A percentile compares a stretch with the other conserved stretches of the same genome.
phyloP scores from a whole-genome alignment of 2,329 filamentous ascomycete species.

The Fusarium virguliforme region DNA sequence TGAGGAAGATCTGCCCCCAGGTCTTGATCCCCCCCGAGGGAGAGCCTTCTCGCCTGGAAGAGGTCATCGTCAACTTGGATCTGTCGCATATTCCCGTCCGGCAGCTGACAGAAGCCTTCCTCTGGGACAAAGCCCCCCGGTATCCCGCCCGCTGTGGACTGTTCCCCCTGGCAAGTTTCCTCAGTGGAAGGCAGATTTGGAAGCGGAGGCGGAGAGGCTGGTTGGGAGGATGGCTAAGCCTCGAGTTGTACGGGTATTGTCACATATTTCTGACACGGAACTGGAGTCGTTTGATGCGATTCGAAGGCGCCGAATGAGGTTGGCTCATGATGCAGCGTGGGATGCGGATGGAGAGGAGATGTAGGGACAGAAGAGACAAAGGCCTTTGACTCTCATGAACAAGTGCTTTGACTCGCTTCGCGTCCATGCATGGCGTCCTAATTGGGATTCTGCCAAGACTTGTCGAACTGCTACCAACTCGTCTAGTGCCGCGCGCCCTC shows the following conservation, averaged over 20 bases:
- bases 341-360: slow-evolving; percentile 9
- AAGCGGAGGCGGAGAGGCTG: not conserved
- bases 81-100: not conserved
- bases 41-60: not conserved
- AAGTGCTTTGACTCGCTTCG: too few relatives aligned
- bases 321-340: not conserved
- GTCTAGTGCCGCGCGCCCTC: too few relatives aligned
- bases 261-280: not conserved
- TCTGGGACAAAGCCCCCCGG: too few relatives aligned
- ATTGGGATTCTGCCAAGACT: too few relatives aligned
- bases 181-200: not conserved
- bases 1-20: not conserved
- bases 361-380: not conserved
- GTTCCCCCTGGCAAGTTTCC: not conserved
- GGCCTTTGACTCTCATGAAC: not conserved
- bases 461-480: too few relatives aligned
- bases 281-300: slow-evolving; percentile 2
- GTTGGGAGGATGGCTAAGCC: not conserved
- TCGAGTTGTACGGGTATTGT: not conserved
- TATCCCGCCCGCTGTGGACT: not conserved
- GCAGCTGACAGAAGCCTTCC: too few relatives aligned
- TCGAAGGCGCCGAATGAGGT: not conserved
- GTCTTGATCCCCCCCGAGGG: not conserved
- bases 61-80: slow-evolving; percentile 10
- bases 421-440: too few relatives aligned